phyloP scores from a whole-genome alignment of 139 green algal species.

The Gonium pectorale region DNA sequence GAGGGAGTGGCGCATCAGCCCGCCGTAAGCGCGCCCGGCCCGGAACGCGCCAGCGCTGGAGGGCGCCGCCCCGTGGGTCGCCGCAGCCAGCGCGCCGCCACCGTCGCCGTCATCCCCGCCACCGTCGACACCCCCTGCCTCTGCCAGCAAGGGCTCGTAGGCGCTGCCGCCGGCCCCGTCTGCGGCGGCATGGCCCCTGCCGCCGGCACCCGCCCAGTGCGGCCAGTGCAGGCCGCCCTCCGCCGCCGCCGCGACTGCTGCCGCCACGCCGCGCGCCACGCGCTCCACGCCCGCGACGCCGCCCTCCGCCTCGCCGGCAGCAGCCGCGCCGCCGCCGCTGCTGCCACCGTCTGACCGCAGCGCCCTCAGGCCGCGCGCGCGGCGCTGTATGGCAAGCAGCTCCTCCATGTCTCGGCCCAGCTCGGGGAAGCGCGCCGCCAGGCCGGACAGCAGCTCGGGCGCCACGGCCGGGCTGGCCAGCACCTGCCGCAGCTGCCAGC shows the following conservation, averaged over 20 bases:
- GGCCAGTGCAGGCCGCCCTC: not conserved
- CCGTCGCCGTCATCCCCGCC: not conserved
- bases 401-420: conserved; percentile 22
- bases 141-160: conserved; percentile 1
- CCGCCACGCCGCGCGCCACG: not conserved
- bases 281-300: not conserved
- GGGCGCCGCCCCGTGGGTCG: not conserved
- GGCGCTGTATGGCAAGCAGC: conserved; percentile 4
- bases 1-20: not conserved
- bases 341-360: not conserved
- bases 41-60: not conserved
- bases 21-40: no score
- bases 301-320: not conserved
- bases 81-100: not conserved
- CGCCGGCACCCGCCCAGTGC: not conserved
- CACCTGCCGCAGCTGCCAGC: conserved; percentile 42
- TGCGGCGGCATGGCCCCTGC: not conserved
- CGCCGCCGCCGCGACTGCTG: not conserved
- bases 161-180: not conserved
- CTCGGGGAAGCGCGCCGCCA: not conserved
- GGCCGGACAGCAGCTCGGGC: not conserved
- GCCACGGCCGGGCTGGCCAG: not conserved
- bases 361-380: not conserved
- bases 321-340: not conserved
- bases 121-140: not conserved